Conservation (phyloP, 805 yeast genomes). For the Tetrapisispora iriomotensis region DNA sequence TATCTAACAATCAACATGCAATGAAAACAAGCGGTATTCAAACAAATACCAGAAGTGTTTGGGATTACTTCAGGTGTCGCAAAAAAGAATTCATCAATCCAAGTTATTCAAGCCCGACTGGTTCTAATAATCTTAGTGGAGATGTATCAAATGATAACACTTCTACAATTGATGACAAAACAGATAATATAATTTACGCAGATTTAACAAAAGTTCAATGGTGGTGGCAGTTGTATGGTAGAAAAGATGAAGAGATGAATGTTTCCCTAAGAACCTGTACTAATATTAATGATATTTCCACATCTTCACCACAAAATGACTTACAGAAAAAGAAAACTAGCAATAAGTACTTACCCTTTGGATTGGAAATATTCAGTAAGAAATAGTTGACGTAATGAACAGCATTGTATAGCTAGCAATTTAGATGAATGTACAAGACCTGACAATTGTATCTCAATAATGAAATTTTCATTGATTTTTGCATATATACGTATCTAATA, state of each 20-base stretch:
- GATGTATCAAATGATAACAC: not conserved
- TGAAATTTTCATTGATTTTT: too few relatives aligned
- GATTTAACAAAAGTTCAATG: constrained; percentile 43
- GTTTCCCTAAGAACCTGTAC: too few relatives aligned
- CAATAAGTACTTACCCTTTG: constrained; percentile 6
- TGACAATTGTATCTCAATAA: too few relatives aligned
- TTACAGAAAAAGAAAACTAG: not conserved
- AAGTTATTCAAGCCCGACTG: constrained; percentile 25
- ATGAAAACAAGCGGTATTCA: constrained; percentile 35
- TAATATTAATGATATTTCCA: not conserved
- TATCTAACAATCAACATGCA: constrained; percentile 67
- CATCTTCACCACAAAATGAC: not conserved
- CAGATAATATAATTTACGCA: constrained; percentile 43
- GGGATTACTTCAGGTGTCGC: constrained; percentile 88
- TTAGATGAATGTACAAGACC: too few relatives aligned
- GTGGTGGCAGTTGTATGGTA: constrained; percentile 84
- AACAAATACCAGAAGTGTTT: constrained; percentile 60
- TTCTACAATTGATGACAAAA: constrained; percentile 32
- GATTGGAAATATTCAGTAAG: constrained; percentile 17
- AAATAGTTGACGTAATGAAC: too few relatives aligned
- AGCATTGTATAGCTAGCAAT: too few relatives aligned
- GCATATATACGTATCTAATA: too few relatives aligned
- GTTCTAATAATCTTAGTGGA: too few relatives aligned
- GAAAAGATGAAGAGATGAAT: constrained; percentile 61
- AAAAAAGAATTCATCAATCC: constrained; percentile 56